These are phyloP conservation scores for Botrytis paeoniae DNA, from an alignment of 2,329 filamentous ascomycete genomes.

Conservation along the genomic window DNA sequence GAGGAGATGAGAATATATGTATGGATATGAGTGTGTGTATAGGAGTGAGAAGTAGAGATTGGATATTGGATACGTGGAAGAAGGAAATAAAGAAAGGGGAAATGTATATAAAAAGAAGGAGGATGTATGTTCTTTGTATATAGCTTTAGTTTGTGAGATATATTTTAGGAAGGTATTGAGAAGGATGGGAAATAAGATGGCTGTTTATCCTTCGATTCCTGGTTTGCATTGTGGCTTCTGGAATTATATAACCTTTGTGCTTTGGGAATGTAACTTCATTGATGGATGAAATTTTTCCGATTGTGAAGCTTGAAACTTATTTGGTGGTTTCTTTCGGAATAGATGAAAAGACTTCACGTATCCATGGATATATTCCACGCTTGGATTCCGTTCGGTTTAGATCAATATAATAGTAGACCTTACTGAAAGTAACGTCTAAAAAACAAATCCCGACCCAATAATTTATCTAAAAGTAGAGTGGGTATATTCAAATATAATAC, in stretches of 20 bases:
- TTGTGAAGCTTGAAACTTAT: not conserved
- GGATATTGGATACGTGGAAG: not conserved
- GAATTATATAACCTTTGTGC: not conserved
- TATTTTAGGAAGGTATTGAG: not conserved
- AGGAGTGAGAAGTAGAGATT: not conserved
- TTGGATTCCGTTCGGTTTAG: not conserved
- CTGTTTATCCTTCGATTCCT: not conserved
- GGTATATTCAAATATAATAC: not conserved
- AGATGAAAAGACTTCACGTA: not conserved
- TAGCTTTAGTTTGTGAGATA: not conserved
- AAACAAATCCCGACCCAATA: not conserved
- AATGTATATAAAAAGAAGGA: not conserved
- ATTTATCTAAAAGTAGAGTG: not conserved
- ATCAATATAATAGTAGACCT: not conserved
- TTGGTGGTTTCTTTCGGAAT: not conserved
- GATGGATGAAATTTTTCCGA: not conserved
- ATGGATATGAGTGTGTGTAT: not conserved
- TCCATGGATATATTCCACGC: not conserved
- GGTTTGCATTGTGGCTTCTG: not conserved
- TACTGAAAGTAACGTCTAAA: not conserved
- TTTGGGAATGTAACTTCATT: not conserved
- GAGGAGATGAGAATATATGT: too few relatives aligned
- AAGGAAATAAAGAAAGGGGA: not conserved
- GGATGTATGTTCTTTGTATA: constrained; percentile 6
- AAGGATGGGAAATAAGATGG: not conserved